These are phyloP conservation scores for Candida loeiensis DNA, from an alignment of 805 yeast species.

Conservation along the genomic window DNA sequence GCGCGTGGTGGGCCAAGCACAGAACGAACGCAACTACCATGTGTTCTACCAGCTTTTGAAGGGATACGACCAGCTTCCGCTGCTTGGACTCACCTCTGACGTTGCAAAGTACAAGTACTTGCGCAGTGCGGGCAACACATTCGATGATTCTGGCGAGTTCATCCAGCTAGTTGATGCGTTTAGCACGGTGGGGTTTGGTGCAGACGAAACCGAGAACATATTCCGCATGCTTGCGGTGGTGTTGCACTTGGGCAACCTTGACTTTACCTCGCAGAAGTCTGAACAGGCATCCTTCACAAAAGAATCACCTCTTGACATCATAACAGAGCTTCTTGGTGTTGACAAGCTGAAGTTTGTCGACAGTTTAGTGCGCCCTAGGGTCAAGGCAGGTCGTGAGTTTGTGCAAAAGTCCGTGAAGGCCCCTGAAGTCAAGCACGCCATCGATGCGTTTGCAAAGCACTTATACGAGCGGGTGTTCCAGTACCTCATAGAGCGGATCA, in stretches of 20 bases:
- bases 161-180: conserved; percentile 62
- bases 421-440: conserved; percentile 70
- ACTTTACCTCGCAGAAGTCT: conserved; percentile 59
- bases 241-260: conserved; percentile 81
- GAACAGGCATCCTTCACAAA: conserved; percentile 74
- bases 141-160: conserved; percentile 70
- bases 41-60: conserved; percentile 81
- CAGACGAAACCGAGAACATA: conserved; percentile 52
- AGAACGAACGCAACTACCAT: conserved; percentile 86
- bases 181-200: conserved; percentile 64
- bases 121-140: conserved; percentile 55
- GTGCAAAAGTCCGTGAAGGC: conserved; percentile 78
- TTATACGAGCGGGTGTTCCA: conserved; percentile 83
- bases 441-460: conserved; percentile 86
- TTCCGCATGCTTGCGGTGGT: conserved; percentile 70
- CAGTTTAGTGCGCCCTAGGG: conserved; percentile 71
- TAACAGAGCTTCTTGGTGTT: conserved; percentile 67
- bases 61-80: conserved; percentile 55
- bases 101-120: conserved; percentile 52
- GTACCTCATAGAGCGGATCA: conserved; percentile 70
- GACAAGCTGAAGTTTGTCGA: conserved; percentile 47
- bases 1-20: conserved; percentile 75
- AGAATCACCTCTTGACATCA: conserved; percentile 44
- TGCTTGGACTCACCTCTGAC: conserved; percentile 42
- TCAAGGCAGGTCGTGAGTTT: conserved; percentile 86